A percentile compares a stretch with the other conserved stretches of the same genome.
Conservation (phyloP, 1,284 basidiomycete species). For the Boletus nobilissimus region DNA sequence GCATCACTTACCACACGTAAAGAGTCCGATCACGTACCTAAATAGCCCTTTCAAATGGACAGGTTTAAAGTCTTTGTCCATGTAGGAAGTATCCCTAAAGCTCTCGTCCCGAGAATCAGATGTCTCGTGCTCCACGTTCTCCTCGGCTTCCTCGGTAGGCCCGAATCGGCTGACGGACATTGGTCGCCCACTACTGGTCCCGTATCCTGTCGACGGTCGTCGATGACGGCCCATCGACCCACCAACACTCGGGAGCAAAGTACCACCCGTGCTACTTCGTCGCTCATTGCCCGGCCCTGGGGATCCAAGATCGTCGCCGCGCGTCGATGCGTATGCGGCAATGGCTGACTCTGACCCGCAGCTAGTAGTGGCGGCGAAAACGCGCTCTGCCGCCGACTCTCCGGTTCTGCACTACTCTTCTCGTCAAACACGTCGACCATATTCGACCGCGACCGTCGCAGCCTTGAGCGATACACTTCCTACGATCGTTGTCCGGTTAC, state of each 20-base stretch:
- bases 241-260: constrained; percentile 59
- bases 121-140: constrained; percentile 55
- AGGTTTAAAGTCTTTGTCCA: constrained; percentile 83
- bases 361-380: constrained; percentile 53
- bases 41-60: constrained; percentile 91
- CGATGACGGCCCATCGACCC: constrained; percentile 73
- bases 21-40: constrained; percentile 62
- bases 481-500: constrained; percentile 63
- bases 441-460: constrained; percentile 36
- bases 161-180: constrained; percentile 61
- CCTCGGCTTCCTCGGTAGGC: constrained; percentile 59
- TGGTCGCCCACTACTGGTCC: constrained; percentile 51
- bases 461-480: constrained; percentile 60
- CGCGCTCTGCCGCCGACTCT: constrained; percentile 43
- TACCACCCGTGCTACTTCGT: constrained; percentile 77
- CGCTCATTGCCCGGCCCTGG: constrained; percentile 68
- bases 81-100: constrained; percentile 51
- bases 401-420: constrained; percentile 31
- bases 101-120: constrained; percentile 47
- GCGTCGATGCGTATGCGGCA: constrained; percentile 67
- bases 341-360: constrained; percentile 66
- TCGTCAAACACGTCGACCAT: constrained; percentile 33
- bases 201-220: constrained; percentile 72
- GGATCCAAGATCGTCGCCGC: constrained; percentile 81
- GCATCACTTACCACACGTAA: constrained; percentile 3